Evolutionary conservation across 805 yeast genomes (phyloP), one percentile per base, ranked within the genome.

Genomic region (Metschnikowia colocasiae): DNA sequence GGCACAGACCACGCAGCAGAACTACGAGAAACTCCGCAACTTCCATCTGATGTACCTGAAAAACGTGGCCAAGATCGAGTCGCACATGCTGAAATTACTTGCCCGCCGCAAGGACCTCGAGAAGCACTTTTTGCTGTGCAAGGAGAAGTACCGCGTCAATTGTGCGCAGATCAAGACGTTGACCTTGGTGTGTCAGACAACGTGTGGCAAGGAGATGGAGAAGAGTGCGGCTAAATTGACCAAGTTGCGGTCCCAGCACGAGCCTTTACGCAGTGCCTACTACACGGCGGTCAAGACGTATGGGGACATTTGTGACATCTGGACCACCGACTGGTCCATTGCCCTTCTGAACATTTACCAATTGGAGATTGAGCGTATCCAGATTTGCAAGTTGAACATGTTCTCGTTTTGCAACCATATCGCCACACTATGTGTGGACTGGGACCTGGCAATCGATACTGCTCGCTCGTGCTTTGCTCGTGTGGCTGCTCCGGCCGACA

Each of bases 401-500:
- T 89, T 95, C 86, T 85, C 82, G 36, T 87, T 75, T 59, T 81
- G 92, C 40, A 88, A 88, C 63, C 74, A 82, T 33, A 72, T 86
- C 7, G 86, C 95, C 6, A 75, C 87, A 0, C 73, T 82, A 2
- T 89, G 96, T 60, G 91, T 88, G 27, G 79, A 81, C 37, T 86
- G 84, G 57, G 96, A 89, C 59, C 83, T 80, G 51, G 75, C 85
- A 8, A 87, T 85, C 47, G 96, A 89, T 59, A 72, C 72, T 44
- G 77, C 90, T 12, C 76, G 96, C 47, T 61, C 80, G 6, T 64
- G 79, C 2, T 72, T 88, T 45, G 96, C 90, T 49, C 75, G 78
- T 43, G 83, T 90, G 55, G 83, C 81, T 16, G 79, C 87, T 6
- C 68, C 68, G 2, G 68, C 67, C 16, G 96, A 88, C 53, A 68